Conservation (phyloP, 148 eudicot species). For the Vaccinium vitisidaea region DNA sequence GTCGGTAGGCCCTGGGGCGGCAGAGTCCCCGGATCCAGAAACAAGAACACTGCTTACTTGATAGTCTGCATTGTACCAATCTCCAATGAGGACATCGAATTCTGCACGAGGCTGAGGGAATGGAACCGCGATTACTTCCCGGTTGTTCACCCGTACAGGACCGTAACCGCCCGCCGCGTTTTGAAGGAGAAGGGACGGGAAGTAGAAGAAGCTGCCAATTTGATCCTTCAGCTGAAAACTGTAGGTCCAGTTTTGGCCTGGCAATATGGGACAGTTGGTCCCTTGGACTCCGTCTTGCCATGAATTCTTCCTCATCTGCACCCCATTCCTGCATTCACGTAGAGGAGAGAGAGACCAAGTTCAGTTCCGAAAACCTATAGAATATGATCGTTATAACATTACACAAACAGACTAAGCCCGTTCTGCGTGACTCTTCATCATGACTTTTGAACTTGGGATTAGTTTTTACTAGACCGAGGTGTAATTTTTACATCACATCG, state of each 20-base stretch:
- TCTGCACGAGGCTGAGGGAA: conserved; percentile 22
- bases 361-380: no score
- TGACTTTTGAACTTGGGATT: no score
- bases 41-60: conserved; percentile 8
- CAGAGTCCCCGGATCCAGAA: not conserved
- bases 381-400: no score
- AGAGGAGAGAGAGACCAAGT: no score
- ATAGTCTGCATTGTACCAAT: conserved; percentile 29
- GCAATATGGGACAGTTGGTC: conserved; percentile 28
- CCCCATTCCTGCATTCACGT: conserved; percentile 25
- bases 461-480: no score
- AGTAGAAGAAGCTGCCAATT: conserved; percentile 30
- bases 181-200: conserved; percentile 26
- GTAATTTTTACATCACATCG: no score
- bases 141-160: conserved; percentile 19
- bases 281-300: conserved; percentile 32
- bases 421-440: no score
- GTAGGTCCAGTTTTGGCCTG: conserved; percentile 32
- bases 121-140: conserved; percentile 5
- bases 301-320: conserved; percentile 30
- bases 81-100: conserved; percentile 27
- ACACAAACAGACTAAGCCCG: no score
- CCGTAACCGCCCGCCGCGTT: conserved; percentile 36
- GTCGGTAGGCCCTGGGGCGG: no score
- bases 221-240: conserved; percentile 29